Evolutionary conservation across 345 rosid species (phyloP), one percentile per base, ranked within the genome.

Genomic region (Melastoma malabathricum): DNA sequence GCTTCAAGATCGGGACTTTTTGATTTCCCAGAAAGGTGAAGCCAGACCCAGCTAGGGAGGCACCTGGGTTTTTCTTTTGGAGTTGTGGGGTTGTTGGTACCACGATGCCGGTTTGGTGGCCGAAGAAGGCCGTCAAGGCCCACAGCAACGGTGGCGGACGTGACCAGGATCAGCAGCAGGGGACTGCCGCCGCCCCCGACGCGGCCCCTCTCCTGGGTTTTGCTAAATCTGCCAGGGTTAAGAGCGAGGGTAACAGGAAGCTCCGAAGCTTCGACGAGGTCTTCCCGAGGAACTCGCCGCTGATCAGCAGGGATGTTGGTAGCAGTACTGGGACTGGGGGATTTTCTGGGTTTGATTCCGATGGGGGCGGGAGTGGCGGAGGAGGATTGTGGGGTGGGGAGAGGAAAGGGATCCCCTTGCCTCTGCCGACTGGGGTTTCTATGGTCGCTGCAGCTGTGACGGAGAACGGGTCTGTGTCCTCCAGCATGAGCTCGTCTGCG

Each of bases 31-130:
- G 38, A 29, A 29, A 29, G 38, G 38, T 5, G 9, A 29, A 29
- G 1, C 38, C 38, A 6, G 38, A 29, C 38, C 38, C 38, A 29
- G 38, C 9, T 29, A 1, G 38, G 38, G 38, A 10, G 9, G 9
- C 38, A 29, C 8, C 5, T n/a, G 38, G 1, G 38, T 1, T 29
- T 29, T 29, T 6, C 8, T 29, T 5, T 6, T 29, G 38, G 38
- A 10, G 31, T 27, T 2, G 38, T 6, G 38, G 38, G 38, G 38
- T 29, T 1, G 9, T 2, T 29, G 38, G 38, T 4, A 5, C 38
- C 9, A 29, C 8, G 38, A 84, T 84, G 95, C 95, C 86, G 56
- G 76, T 69, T 72, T 86, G 95, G 96, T 86, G 92, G 89, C 49
- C 66, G 10, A 84, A 52, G 59, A 92, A 72, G 55, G 72, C 78